A percentile compares a stretch with the other conserved stretches of the same genome.
Conservation (phyloP, 2,329 filamentous ascomycete genomes). For the Microcyclospora pomicola region DNA sequence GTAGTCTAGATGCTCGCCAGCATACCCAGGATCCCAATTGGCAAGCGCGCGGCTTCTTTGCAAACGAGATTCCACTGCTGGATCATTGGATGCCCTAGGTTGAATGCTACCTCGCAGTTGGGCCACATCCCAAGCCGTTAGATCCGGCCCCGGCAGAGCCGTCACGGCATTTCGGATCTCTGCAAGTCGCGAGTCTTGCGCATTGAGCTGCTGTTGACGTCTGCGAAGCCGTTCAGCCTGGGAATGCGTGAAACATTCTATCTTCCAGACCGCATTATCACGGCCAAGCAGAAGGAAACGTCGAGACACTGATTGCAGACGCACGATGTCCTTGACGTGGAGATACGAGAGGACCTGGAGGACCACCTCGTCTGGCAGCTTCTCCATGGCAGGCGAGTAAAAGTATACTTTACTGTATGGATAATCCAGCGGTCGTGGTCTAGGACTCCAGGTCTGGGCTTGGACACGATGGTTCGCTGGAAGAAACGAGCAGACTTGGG, state of each 20-base stretch:
- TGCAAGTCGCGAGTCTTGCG: slow-evolving; percentile 30
- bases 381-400: slow-evolving; percentile 10
- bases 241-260: slow-evolving; percentile 59
- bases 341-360: slow-evolving; percentile 38
- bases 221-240: slow-evolving; percentile 49
- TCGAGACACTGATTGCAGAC: slow-evolving; percentile 55
- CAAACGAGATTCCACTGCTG: slow-evolving; percentile 7
- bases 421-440: background rate
- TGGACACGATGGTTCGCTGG: too few relatives aligned
- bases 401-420: background rate
- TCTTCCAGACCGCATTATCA: slow-evolving; percentile 65
- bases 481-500: too few relatives aligned
- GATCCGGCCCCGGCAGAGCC: slow-evolving; percentile 13
- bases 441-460: too few relatives aligned
- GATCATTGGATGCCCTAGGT: slow-evolving; percentile 6
- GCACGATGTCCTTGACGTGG: slow-evolving; percentile 49
- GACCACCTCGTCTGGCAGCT: slow-evolving; percentile 28
- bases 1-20: slow-evolving; percentile 61
- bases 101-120: slow-evolving; percentile 9
- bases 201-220: slow-evolving; percentile 29
- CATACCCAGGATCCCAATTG: slow-evolving; percentile 73
- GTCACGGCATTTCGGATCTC: slow-evolving; percentile 29
- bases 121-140: slow-evolving; percentile 12
- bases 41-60: slow-evolving; percentile 44
- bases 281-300: slow-evolving; percentile 53